Evolutionary conservation across 257 asterid species (phyloP).

Genomic region (Agastache rugosa): DNA sequence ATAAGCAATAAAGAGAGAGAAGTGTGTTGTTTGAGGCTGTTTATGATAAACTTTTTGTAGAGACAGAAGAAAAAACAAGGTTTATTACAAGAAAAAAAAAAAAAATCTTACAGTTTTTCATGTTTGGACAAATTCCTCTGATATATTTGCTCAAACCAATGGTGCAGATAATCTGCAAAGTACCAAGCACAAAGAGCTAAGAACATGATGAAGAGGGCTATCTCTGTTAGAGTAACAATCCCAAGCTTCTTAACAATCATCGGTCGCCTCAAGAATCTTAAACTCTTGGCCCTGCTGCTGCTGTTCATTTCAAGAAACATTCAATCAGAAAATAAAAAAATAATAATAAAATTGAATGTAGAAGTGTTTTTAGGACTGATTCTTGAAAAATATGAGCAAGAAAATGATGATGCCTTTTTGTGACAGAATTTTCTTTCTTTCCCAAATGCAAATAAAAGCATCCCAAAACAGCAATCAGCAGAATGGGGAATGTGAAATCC

Average conservation of each 20-base stretch:
- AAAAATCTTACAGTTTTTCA: slow-evolving; percentile 63
- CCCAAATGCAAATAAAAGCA: slow-evolving; percentile 82
- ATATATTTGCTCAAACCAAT: slow-evolving; percentile 61
- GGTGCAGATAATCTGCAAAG: slow-evolving; percentile 68
- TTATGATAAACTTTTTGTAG: neutral
- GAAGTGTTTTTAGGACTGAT: neutral
- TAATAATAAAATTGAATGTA: neutral
- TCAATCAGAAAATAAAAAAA: neutral
- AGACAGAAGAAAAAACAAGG: neutral
- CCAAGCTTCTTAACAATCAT: slow-evolving; percentile 76
- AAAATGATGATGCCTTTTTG: slow-evolving; percentile 40
- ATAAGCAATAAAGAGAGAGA: neutral
- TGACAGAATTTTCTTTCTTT: slow-evolving; percentile 41
- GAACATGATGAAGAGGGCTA: slow-evolving; percentile 68
- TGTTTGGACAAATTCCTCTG: slow-evolving; percentile 51
- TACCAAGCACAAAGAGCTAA: slow-evolving; percentile 79
- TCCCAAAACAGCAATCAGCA: slow-evolving; percentile 93
- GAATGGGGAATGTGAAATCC: slow-evolving; percentile 89
- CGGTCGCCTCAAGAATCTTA: slow-evolving; percentile 63
- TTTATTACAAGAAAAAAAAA: neutral
- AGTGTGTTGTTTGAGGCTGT: neutral
- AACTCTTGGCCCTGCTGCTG: slow-evolving; percentile 35
- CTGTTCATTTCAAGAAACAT: slow-evolving; percentile 30
- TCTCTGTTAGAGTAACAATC: slow-evolving; percentile 74
- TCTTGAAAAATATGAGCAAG: neutral